Evolutionary conservation across 768 basidiomycete species (phyloP), one percentile per base, ranked within the genome.

Genomic region (Podaxis carcinomalis): DNA sequence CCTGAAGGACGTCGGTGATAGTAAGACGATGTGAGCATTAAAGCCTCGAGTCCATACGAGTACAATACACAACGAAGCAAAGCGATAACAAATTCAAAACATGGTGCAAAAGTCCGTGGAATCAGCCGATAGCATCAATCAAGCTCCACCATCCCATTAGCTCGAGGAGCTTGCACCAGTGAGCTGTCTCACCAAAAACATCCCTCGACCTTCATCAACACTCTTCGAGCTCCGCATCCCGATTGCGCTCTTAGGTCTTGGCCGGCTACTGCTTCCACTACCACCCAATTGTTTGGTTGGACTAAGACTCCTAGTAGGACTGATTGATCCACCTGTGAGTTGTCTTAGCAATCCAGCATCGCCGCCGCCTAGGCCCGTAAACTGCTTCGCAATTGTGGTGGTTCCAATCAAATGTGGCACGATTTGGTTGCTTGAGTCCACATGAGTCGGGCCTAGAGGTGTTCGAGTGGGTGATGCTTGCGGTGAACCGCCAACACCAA

Each of bases 111-210:
- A 49, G 47, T 49, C 47, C 23, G 23, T 49, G 47, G 25, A 10
- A 27, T 44, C n/a, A 44, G 19, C 16, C 42, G 42, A 19, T 19
- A 7, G 13, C 47, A 10, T 25, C 11, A 49, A 27, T 58, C 25
- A 56, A 21, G 28, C 59, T 50, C 7, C 19, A 44, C 42, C 42
- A 5, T 58, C 64, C 66, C 62, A 62, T 32, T 61, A 61, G 21
- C 51, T 49, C n/a, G 54, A 61, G 39, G 64, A 66, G 10, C 67
- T 67, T 21, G 72, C 78, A 27, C 89, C 91, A 6, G 92, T 93
- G 78, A 93, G 78, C 70, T 93, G 90, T 67, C 84, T 78, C 50
- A 92, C 88, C 59, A 93, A 74, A 72, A 83, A 89, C 88, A 92
- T 82, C 39, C 85, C 87, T 51, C 87, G 76, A 11, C 86, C 89